These are phyloP conservation scores for Aspergillus steynii DNA, from an alignment of 495 filamentous ascomycete species.

Conservation along the genomic window DNA sequence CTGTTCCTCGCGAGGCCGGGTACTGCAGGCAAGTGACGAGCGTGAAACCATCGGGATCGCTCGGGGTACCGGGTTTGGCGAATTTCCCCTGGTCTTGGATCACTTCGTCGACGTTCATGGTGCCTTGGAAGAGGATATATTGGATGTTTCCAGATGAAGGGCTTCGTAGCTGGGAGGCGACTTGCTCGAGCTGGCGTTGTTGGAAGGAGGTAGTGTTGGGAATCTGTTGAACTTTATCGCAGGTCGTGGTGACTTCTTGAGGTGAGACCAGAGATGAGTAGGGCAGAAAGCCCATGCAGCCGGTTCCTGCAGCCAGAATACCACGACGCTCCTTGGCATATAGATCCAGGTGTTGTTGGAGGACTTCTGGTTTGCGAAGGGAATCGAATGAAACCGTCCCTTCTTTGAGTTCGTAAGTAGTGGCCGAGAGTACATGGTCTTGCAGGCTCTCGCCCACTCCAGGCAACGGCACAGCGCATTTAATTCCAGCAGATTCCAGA, in stretches of 20 bases:
- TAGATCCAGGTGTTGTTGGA: conserved; percentile 20
- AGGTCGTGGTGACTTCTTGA: conserved; percentile 20
- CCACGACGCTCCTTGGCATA: conserved; percentile 19
- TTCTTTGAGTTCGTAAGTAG: conserved; percentile 29
- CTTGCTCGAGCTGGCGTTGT: conserved; percentile 24
- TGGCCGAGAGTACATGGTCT: conserved; percentile 37
- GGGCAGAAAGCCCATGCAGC: conserved; percentile 30
- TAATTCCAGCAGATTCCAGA: conserved; percentile 33
- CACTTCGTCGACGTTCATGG: conserved; percentile 13
- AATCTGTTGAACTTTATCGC: conserved; percentile 23
- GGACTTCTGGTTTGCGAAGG: conserved; percentile 28
- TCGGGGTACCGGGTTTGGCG: conserved; percentile 9
- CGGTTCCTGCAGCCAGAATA: conserved; percentile 15
- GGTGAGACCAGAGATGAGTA: conserved; percentile 22
- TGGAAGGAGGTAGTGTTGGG: conserved; percentile 26
- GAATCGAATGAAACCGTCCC: conserved; percentile 38
- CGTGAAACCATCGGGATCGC: conserved; percentile 20
- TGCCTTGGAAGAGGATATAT: conserved; percentile 20
- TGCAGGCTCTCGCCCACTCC: conserved; percentile 49
- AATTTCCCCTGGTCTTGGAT: conserved; percentile 24
- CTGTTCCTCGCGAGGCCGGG: conserved; percentile 53
- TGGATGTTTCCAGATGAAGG: conserved; percentile 29
- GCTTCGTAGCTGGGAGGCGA: conserved; percentile 26
- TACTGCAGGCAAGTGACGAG: conserved; percentile 28
- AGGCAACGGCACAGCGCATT: conserved; percentile 34